These are phyloP conservation scores for Yamadazyma scolyti DNA, from an alignment of 805 yeast species.

Conservation along the genomic window DNA sequence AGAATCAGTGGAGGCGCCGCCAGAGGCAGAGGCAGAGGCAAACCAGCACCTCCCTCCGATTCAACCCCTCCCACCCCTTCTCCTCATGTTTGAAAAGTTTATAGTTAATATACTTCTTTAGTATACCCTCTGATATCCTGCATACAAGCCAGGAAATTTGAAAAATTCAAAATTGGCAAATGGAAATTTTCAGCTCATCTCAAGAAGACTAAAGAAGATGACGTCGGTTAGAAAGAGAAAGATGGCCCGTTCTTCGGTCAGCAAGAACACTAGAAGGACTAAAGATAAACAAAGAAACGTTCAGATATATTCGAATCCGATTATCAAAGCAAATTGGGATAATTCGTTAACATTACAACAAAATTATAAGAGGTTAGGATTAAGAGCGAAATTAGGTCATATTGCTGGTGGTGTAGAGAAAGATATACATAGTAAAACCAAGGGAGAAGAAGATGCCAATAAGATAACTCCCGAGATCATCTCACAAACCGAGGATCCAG, in stretches of 20 bases:
- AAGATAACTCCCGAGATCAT: conserved; percentile 37
- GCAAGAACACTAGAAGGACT: conserved; percentile 63
- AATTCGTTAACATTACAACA: conserved; percentile 73
- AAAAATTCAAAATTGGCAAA: too few relatives aligned
- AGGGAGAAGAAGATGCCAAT: conserved; percentile 24
- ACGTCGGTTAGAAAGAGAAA: conserved; percentile 81
- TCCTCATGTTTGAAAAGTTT: too few relatives aligned
- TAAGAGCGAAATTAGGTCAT: conserved; percentile 60
- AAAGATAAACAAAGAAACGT: conserved; percentile 70
- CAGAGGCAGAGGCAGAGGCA: conserved; percentile 8
- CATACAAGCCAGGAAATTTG: too few relatives aligned
- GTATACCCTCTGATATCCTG: too few relatives aligned
- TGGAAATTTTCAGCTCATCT: neutral
- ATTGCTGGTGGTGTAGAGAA: conserved; percentile 83
- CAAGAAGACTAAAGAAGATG: conserved; percentile 30
- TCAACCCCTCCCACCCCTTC: too few relatives aligned
- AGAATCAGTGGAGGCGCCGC: conserved; percentile 15
- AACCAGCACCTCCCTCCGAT: too few relatives aligned
- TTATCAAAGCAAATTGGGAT: conserved; percentile 92
- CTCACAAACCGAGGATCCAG: conserved; percentile 47
- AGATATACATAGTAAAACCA: conserved; percentile 37
- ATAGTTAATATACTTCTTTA: too few relatives aligned
- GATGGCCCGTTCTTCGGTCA: conserved; percentile 68
- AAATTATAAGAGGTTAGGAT: conserved; percentile 80
- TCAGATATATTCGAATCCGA: conserved; percentile 67